These are phyloP conservation scores for Lodderomyces theae DNA, from an alignment of 1,139 yeast genomes.

Conservation along the genomic window DNA sequence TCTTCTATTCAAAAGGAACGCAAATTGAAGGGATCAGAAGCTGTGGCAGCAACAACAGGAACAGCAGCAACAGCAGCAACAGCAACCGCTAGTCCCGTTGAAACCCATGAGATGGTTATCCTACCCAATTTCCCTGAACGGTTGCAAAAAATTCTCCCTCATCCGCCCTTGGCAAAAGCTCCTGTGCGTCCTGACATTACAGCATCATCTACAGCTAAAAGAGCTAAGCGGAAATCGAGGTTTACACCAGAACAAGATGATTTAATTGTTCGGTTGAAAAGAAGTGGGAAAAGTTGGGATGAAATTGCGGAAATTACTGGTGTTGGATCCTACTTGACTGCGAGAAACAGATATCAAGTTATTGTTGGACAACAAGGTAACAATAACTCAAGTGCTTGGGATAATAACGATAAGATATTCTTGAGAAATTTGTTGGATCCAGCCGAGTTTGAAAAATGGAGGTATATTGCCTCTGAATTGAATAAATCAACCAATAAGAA, in stretches of 20 bases:
- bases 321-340: conserved; percentile 69
- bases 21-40: background rate
- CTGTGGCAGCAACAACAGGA: conserved; percentile 3
- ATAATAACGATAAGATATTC: conserved; percentile 51
- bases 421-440: conserved; percentile 57
- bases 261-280: conserved; percentile 58
- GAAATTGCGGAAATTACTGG: conserved; percentile 69
- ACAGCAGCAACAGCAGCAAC: no score
- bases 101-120: conserved; percentile 9
- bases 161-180: conserved; percentile 36
- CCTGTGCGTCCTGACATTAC: conserved; percentile 32
- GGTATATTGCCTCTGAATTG: conserved; percentile 58
- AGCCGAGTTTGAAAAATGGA: conserved; percentile 74
- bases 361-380: conserved; percentile 83
- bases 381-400: conserved; percentile 64
- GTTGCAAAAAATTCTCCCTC: conserved; percentile 28
- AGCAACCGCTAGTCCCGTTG: conserved; percentile 4
- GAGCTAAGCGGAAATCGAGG: conserved; percentile 62
- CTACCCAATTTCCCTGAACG: conserved; percentile 18
- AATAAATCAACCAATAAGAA: conserved; percentile 56
- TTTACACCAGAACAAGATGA: conserved; percentile 69
- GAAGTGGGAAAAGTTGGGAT: conserved; percentile 67
- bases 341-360: conserved; percentile 76
- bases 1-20: background rate
- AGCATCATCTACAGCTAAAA: conserved; percentile 34